Evolutionary conservation across 2,329 filamentous ascomycete genomes (phyloP), one percentile per base, ranked within the genome.

Genomic region (Venturia oleaginea): DNA sequence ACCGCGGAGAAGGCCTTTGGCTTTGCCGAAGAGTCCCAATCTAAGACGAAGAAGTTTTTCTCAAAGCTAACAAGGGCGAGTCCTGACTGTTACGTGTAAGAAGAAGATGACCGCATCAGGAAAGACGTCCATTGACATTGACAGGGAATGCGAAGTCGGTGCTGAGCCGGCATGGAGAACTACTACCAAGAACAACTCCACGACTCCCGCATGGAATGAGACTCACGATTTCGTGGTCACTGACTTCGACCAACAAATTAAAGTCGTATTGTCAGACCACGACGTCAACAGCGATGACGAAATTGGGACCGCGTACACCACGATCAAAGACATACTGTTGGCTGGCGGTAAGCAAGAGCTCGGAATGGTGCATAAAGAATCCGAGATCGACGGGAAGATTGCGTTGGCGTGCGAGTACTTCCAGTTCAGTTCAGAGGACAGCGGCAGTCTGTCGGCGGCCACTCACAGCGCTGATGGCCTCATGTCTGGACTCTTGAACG

Each of bases 141-240:
- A 51, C 13, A 51, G 46, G 68, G 77, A 77, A 59, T 76, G 79
- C 66, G 73, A 67, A 24, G 69, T 81, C 22, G 78, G 78, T 38
- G 77, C 77, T 2, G 78, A 78, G 67, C 70, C 71, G 5, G 71
- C 74, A 43, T 81, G 79, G 79, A 75, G 75, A 51, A 80, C 79
- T 0, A 71, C 72, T 2, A 74, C 73, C 4, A 75, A 77, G 66
- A 76, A 79, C 66, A 78, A 80, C 67, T 70, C 75, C 38, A 71
- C 71, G 38, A 72, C 78, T 40, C 79, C 79, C 0, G 72, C 72
- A 30, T 81, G 79, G 79, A 77, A 80, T 67, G 79, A 81, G 69
- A 79, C 77, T 1, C 75, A 77, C 66, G 79, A 81, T 68, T 81
- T 81, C 69, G 70, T 81, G 1, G 74, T 81, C 1, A 69, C 72